A percentile compares a stretch with the other conserved stretches of the same genome.
Conservation (phyloP, 495 filamentous ascomycete genomes). For the Cudoniella acicularis region DNA sequence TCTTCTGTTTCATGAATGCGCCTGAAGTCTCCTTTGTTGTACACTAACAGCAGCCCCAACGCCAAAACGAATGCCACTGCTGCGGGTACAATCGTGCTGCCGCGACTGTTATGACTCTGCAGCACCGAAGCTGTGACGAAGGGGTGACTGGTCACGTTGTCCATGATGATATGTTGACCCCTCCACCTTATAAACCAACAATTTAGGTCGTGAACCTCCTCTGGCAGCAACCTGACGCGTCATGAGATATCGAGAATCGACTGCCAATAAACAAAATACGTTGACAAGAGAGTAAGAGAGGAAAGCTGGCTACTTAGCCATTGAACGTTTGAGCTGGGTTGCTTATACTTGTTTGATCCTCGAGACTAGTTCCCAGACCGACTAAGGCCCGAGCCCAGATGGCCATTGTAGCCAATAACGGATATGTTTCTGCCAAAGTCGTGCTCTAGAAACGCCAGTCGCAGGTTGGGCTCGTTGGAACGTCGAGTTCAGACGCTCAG, state of each 20-base stretch:
- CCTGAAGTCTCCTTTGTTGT: not conserved
- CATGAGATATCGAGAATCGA: slow-evolving; percentile 2
- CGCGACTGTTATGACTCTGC: slow-evolving; percentile 1
- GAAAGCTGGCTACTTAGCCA: not conserved
- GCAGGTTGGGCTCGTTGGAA: not conserved
- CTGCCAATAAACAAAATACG: not conserved
- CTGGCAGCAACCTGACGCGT: not conserved
- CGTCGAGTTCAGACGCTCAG: not conserved
- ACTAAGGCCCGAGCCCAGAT: not conserved
- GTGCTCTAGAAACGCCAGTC: not conserved
- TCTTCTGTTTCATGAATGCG: slow-evolving; percentile 18
- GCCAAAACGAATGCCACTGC: not conserved
- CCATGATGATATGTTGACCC: not conserved
- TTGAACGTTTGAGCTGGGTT: not conserved
- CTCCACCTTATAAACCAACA: not conserved
- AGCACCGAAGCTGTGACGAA: not conserved
- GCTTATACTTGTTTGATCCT: slow-evolving; percentile 1
- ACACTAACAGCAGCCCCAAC: not conserved
- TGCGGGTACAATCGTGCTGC: not conserved
- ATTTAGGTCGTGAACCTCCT: slow-evolving; percentile 11
- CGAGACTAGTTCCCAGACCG: not conserved
- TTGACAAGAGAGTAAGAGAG: not conserved
- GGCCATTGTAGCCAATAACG: not conserved
- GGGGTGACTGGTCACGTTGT: not conserved
- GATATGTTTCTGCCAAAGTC: not conserved